Evolutionary conservation across 495 filamentous ascomycete genomes (phyloP).

Genomic region (Hamigera avellanea): DNA sequence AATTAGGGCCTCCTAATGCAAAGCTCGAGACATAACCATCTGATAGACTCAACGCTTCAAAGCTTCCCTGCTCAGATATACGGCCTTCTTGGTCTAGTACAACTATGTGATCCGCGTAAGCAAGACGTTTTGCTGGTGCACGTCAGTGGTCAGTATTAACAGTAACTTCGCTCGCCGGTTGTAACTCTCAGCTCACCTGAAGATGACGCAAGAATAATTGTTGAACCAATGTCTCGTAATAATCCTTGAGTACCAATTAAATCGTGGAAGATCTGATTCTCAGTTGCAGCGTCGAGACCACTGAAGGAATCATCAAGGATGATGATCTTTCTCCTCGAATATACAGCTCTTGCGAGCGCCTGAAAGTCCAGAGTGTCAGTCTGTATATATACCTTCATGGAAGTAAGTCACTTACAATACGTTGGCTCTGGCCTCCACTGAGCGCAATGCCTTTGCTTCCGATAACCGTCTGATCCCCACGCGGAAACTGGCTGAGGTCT

Average conservation of each 20-base stretch:
- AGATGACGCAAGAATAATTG: constrained; percentile 41
- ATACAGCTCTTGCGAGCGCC: constrained; percentile 46
- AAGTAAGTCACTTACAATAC: constrained; percentile 29
- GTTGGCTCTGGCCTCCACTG: constrained; percentile 56
- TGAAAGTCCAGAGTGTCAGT: constrained; percentile 4
- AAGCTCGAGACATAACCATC: constrained; percentile 26
- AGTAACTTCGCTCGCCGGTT: background rate
- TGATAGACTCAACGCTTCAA: constrained; percentile 22
- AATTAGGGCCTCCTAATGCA: constrained; percentile 9
- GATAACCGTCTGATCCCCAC: constrained; percentile 46
- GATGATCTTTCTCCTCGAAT: constrained; percentile 40
- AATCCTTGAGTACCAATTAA: constrained; percentile 45
- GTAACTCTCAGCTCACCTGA: constrained; percentile 2
- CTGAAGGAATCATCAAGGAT: constrained; percentile 51
- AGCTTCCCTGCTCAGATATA: constrained; percentile 40
- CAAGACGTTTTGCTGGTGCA: constrained; percentile 29
- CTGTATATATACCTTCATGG: background rate
- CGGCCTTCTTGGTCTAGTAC: constrained; percentile 33
- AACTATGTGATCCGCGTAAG: constrained; percentile 41
- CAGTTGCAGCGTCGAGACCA: constrained; percentile 48
- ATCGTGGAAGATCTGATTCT: constrained; percentile 45
- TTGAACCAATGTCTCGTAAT: constrained; percentile 33
- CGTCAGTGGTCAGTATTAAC: too few species aligned
- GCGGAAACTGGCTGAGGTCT: constrained; percentile 43
- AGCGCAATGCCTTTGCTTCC: constrained; percentile 55